phyloP scores from a whole-genome alignment of 495 filamentous ascomycete genomes.

The Aspergillus panamensis region DNA sequence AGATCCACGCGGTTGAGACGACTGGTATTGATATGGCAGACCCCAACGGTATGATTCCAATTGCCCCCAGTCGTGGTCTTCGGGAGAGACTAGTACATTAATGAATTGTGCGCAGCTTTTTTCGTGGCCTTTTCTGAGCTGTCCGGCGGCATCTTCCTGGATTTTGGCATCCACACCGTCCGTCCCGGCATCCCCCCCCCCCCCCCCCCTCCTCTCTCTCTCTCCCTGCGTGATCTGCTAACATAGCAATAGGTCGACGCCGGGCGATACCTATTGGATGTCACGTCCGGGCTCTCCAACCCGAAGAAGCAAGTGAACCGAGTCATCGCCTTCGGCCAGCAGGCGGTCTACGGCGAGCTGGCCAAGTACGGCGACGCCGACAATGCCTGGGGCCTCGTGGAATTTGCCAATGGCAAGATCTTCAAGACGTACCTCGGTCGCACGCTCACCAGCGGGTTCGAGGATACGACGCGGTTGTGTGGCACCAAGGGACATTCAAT shows the following conservation, averaged over 20 bases:
- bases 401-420: slow-evolving; percentile 10
- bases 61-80: background rate
- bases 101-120: background rate
- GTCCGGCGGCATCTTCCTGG: slow-evolving; percentile 8
- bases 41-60: background rate
- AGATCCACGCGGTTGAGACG: slow-evolving; percentile 9
- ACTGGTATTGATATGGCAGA: slow-evolving; percentile 1
- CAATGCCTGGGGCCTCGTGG: slow-evolving; percentile 1
- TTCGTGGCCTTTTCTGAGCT: slow-evolving; percentile 7
- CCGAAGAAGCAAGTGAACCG: slow-evolving; percentile 8
- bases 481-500: slow-evolving; percentile 8
- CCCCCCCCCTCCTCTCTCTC: background rate
- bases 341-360: background rate
- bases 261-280: slow-evolving; percentile 4
- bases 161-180: slow-evolving; percentile 2
- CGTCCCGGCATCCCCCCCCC: background rate
- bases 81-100: background rate
- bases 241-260: background rate
- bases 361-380: slow-evolving; percentile 10
- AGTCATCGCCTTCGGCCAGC: slow-evolving; percentile 4
- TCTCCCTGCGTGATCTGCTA: background rate
- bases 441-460: slow-evolving; percentile 8
- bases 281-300: slow-evolving; percentile 4
- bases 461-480: slow-evolving; percentile 3
- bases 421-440: slow-evolving; percentile 3